Base-by-base conservation (phyloP, 2,329 filamentous ascomycete genomes). In the Onygenales sp. region DNA sequence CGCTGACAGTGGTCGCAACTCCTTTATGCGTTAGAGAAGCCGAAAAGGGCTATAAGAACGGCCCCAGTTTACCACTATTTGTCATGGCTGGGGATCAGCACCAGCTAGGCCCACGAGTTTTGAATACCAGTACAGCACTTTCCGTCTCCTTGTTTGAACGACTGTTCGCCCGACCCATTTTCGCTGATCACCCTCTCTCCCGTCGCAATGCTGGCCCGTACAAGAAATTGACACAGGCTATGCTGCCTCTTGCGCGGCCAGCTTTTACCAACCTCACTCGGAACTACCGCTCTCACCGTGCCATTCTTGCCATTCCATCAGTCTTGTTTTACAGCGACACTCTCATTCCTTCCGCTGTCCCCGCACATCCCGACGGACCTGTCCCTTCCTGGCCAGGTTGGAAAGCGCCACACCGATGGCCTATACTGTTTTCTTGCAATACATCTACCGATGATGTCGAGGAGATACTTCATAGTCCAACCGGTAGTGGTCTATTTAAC, bases 61-160 rank as follows among this genome's bases (percentile, higher is more conserved):
- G 39, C 17, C 52, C 55, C 21, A 55, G 42, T 13, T 55, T 64
- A 46, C 72, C 72, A 5, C 64, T 68, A 42, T 67, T 76, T 43
- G 62, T 72, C n/a, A 71, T 75, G 72, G 73, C 73, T 14, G 73
- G 73, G 35, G 73, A 75, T 58, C 66, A 75, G 43, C 65, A 71
- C 48, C 73, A 76, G 58, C 67, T 75, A 35, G 72, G 70, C 1
- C 70, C 73, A 21, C 64, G 66, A 50, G 69, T 68, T 10, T 65
- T 66, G 43, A 72, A 69, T 35, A 61, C 58, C 21, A 56, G 66
- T 42, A 59, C 67, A 10, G 58, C 57, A 13, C 63, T 73, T 45
- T 64, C 64, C 43, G 67, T 58, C 4, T 73, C 70, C 3, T 61
- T 75, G 13, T 75, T 76, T 55, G 70, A 71, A 43, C 69, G 73